Base-by-base conservation (phyloP, 805 yeast species). In the Candida coquimbonensis region DNA sequence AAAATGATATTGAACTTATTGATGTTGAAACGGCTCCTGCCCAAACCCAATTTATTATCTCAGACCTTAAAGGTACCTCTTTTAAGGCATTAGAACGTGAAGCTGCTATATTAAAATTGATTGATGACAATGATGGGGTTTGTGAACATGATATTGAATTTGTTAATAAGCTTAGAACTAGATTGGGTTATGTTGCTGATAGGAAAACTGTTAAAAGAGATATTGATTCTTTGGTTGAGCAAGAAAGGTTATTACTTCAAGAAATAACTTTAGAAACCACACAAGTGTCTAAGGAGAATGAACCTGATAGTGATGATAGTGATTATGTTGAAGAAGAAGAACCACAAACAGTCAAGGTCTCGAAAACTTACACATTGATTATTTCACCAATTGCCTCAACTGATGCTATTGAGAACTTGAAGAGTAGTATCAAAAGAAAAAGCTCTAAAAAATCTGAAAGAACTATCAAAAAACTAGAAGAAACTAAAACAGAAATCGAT, bases 151-250 rank as follows among this genome's bases (percentile, higher is more conserved):
- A 75, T n/a, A 56, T 53, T 14, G 63, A 58, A 9, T 63, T 81
- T 33, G 56, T 67, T 35, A 66, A 64, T 9, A 60, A 55, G 6
- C 52, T 81, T 2, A 68, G 77, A n/a, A 68, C 64, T 4, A 53
- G 50, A 16, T 51, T 74, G 50, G 72, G 72, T 0, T 67, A 74
- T 13, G 61, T 60, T 1, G 66, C 80, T 16, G 90, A 83, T 52
- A 70, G 76, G 32, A 73, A 71, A 43, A 83, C 90, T 0, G 54
- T 77, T 12, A 54, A 58, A 7, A 69, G 73, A 7, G 83, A 77
- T 50, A 64, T 75, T 0, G 50, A 53, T 1, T 47, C 54, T 5
- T 61, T 79, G 27, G 61, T 61, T 5, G 49, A 52, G 0, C 60
- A 67, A 12, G 65, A 69, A 7, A 54, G 56, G 31, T 41, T 72